These are phyloP conservation scores for Nicotiana sylvestris DNA, from an alignment of 257 asterid genomes.

Conservation along the genomic window DNA sequence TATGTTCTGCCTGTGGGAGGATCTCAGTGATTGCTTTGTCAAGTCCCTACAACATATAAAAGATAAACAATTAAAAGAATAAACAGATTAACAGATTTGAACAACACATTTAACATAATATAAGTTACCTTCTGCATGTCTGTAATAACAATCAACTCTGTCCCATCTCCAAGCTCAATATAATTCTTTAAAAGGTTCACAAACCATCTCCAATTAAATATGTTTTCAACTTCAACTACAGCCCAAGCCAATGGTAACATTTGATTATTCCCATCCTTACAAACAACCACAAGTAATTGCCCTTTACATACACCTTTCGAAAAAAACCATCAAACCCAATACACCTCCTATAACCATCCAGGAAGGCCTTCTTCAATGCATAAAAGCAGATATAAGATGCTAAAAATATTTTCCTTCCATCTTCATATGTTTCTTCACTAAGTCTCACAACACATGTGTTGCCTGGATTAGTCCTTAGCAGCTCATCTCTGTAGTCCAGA, in stretches of 20 bases:
- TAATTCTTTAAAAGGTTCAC: neutral
- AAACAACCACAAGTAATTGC: neutral
- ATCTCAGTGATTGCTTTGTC: neutral
- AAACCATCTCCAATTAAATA: neutral
- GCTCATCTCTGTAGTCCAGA: neutral
- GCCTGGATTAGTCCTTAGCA: neutral
- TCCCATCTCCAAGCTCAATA: neutral
- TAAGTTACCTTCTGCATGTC: neutral
- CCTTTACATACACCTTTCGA: neutral
- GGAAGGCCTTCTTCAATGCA: neutral
- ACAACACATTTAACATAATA: neutral
- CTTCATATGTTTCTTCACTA: neutral
- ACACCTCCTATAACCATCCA: neutral
- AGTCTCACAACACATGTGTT: neutral
- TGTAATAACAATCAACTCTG: neutral
- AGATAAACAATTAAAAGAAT: neutral
- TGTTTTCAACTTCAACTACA: neutral
- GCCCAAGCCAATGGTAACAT: neutral
- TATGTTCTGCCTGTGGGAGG: too few species aligned
- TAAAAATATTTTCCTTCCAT: neutral
- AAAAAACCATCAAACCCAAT: neutral
- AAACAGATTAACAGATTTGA: too few species aligned
- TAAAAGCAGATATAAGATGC: neutral
- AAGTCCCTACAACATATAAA: neutral
- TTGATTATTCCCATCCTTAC: neutral